Evolutionary conservation across 345 rosid genomes (phyloP), one percentile per base, ranked within the genome.

Genomic region (Melaleuca quinquenervia): DNA sequence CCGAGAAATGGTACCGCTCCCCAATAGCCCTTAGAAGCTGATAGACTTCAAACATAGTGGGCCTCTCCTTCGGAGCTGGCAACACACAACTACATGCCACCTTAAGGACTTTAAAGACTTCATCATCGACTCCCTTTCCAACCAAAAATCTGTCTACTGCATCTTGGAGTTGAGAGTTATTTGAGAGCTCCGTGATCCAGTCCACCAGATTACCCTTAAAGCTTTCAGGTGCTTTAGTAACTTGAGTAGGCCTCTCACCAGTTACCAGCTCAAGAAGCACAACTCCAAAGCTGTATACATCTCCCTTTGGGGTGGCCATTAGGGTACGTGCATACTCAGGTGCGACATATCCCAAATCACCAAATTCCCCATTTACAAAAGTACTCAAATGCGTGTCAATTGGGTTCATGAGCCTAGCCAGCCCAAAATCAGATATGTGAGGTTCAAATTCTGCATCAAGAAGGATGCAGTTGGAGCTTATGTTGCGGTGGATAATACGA

Each of bases 401-500:
- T 7, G 99, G 99, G 88, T 96, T 95, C 99, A 97, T 97, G 84
- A 97, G 93, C 89, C 99, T 93, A 21, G 99, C 99, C 45, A 97
- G 95, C 82, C 99, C 99, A 82, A 97, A 97, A 90, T 97, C 99
- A 1, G 98, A 97, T 88, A 97, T 93, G 89, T 94, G 94, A 20
- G 98, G 96, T 91, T 97, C 99, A 82, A 92, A 94, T 41, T 95
- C 95, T 1, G 92, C 94, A 89, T 91, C 94, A 90, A 97, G 86
- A 86, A 97, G 86, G 86, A 97, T 97, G 93, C 98, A 94, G 80
- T 92, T 97, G 7, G 99, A 95, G 93, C 99, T 97, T 88, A 97
- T 90, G 88, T 97, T 97, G 36, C 99, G 94, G 89, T 97, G 99
- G 86, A 97, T 89, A 83, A 97, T 96, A 51, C 99, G 96, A 29